Evolutionary conservation across 176 grass and related monocot genomes (phyloP).

Genomic region (Ensete glaucum): DNA sequence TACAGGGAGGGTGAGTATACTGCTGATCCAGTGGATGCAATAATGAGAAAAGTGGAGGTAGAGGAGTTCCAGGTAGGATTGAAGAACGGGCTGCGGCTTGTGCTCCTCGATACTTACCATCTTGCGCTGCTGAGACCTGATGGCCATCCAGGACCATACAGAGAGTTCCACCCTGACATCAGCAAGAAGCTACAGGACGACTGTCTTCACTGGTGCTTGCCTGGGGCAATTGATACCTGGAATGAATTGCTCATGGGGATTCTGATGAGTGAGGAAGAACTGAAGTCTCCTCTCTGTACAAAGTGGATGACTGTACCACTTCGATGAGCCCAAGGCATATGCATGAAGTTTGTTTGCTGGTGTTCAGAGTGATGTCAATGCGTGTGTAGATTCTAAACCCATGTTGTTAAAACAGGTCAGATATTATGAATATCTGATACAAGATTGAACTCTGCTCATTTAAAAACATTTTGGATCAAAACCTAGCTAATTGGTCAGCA

Average conservation of each 20-base stretch:
- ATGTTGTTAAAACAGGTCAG: too few species aligned
- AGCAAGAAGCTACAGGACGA: constrained; percentile 46
- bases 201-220: constrained; percentile 94
- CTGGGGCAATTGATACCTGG: constrained; percentile 75
- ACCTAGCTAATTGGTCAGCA: too few species aligned
- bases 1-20: constrained; percentile 52
- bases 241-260: constrained; percentile 65
- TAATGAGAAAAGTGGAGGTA: constrained; percentile 65
- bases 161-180: constrained; percentile 39
- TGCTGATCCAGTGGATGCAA: constrained; percentile 35
- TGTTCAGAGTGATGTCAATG: not conserved
- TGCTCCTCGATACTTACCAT: constrained; percentile 61
- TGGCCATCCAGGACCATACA: constrained; percentile 71
- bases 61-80: constrained; percentile 38
- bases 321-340: not conserved
- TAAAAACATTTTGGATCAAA: too few species aligned
- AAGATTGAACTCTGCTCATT: too few species aligned
- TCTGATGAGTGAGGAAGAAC: constrained; percentile 16
- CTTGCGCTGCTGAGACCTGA: constrained; percentile 61
- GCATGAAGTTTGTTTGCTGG: not conserved
- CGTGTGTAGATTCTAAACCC: too few species aligned
- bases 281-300: not conserved
- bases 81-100: constrained; percentile 20
- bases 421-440: too few species aligned
- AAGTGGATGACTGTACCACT: not conserved